Conservation (phyloP, 768 basidiomycete species). For the Serendipita vermifera region DNA sequence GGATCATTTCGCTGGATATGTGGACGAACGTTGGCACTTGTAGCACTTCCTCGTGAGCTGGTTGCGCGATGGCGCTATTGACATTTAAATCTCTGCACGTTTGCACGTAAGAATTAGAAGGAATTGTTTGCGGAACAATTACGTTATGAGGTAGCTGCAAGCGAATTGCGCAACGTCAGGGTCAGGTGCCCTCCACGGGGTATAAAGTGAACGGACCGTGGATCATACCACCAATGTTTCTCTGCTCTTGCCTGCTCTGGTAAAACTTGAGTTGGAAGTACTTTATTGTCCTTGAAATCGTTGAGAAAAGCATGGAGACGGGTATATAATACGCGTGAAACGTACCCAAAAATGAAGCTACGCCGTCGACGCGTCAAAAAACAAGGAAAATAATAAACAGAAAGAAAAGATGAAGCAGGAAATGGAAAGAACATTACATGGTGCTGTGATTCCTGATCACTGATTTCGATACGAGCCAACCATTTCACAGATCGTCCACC, state of each 20-base stretch:
- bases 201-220: conserved; percentile 22
- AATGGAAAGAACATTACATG: too few relatives aligned
- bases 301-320: conserved; percentile 7
- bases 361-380: neutral
- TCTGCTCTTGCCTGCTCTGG: conserved; percentile 41
- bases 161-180: conserved; percentile 6
- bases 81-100: conserved; percentile 44
- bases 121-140: conserved; percentile 11
- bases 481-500: conserved; percentile 53
- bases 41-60: conserved; percentile 41
- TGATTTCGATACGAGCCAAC: conserved; percentile 43
- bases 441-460: conserved; percentile 39
- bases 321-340: neutral
- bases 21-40: conserved; percentile 11
- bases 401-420: too few relatives aligned
- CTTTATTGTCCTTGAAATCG: conserved; percentile 43
- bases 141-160: conserved; percentile 27
- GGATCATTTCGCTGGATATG: too few relatives aligned
- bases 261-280: conserved; percentile 40
- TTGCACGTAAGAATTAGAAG: conserved; percentile 19
- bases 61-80: conserved; percentile 43
- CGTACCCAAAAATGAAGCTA: conserved; percentile 28
- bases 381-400: neutral
- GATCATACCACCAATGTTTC: conserved; percentile 44
- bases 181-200: neutral